These are phyloP conservation scores for Dactylellina parvicollis DNA, from an alignment of 2,329 filamentous ascomycete species.

Conservation along the genomic window DNA sequence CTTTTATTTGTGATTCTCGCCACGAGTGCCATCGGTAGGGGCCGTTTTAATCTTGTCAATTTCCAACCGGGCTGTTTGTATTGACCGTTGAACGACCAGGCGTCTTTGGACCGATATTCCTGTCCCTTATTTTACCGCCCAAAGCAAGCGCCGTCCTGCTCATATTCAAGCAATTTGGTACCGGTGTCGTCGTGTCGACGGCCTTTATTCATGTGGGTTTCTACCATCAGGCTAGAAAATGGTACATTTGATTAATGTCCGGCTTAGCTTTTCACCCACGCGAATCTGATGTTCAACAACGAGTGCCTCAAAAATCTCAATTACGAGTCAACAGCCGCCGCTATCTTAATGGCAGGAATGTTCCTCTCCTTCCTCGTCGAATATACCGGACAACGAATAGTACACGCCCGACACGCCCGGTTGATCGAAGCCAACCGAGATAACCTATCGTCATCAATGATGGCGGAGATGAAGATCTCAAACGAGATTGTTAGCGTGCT, in stretches of 20 bases:
- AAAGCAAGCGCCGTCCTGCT: conserved; percentile 64
- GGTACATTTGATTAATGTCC: not conserved
- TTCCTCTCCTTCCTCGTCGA: conserved; percentile 78
- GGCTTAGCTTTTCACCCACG: conserved; percentile 76
- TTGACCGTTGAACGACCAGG: conserved; percentile 56
- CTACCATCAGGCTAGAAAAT: not conserved
- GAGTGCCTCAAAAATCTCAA: conserved; percentile 72
- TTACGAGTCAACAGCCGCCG: conserved; percentile 76
- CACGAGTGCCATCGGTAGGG: conserved; percentile 72
- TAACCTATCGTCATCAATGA: conserved; percentile 5
- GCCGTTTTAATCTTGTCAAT: not conserved
- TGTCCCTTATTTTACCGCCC: conserved; percentile 62
- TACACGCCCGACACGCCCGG: conserved; percentile 39
- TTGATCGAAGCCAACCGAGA: conserved; percentile 37
- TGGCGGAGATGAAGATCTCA: conserved; percentile 42
- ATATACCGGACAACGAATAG: conserved; percentile 60
- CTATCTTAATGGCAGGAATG: conserved; percentile 77
- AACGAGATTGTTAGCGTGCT: conserved; percentile 58
- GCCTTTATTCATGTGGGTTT: conserved; percentile 72
- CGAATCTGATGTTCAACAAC: conserved; percentile 76
- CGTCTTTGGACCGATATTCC: conserved; percentile 74
- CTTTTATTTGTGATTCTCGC: conserved; percentile 76
- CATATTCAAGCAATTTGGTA: conserved; percentile 77
- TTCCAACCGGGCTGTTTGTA: not conserved
- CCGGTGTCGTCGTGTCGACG: conserved; percentile 76